Percentiles rank a stretch among this genome's conserved stretches.
Conservation (phyloP, 2,329 filamentous ascomycete species). For the Zymoseptoria passerinii region DNA sequence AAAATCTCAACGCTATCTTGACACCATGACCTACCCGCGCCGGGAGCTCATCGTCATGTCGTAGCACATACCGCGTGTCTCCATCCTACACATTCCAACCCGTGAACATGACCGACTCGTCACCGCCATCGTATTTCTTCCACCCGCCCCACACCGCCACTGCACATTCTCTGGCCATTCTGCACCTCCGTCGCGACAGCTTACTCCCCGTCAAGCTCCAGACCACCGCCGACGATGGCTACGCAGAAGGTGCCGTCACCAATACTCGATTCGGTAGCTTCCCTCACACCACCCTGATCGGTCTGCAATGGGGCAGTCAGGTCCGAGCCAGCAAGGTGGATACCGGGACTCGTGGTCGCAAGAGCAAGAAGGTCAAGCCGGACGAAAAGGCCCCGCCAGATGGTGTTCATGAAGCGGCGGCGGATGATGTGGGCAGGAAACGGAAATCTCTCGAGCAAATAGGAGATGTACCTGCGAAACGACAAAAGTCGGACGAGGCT, state of each 20-base stretch:
- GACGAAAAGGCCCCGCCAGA: conserved; percentile 23
- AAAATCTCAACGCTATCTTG: too few relatives aligned
- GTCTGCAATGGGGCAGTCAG: conserved; percentile 83
- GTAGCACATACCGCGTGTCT: not conserved
- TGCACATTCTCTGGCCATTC: conserved; percentile 63
- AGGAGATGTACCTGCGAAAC: conserved; percentile 25
- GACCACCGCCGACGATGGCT: conserved; percentile 32
- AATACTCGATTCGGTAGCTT: conserved; percentile 89
- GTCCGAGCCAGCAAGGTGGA: conserved; percentile 83
- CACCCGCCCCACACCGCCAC: conserved; percentile 56
- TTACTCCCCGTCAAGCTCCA: conserved; percentile 62
- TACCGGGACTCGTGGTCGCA: conserved; percentile 77
- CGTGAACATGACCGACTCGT: conserved; percentile 3
- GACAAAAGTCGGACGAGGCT: conserved; percentile 24
- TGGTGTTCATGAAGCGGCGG: not conserved
- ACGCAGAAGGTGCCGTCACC: conserved; percentile 45
- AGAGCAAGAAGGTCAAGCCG: conserved; percentile 47
- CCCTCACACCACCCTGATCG: conserved; percentile 48
- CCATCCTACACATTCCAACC: not conserved
- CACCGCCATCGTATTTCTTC: conserved; percentile 63
- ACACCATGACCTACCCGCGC: too few relatives aligned
- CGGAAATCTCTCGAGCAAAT: conserved; percentile 38
- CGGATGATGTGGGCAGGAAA: conserved; percentile 19
- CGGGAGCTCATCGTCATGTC: not conserved
- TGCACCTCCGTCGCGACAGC: conserved; percentile 82